Evolutionary conservation across 768 basidiomycete genomes (phyloP), one percentile per base, ranked within the genome.

Genomic region (Cystoderma amianthinum): DNA sequence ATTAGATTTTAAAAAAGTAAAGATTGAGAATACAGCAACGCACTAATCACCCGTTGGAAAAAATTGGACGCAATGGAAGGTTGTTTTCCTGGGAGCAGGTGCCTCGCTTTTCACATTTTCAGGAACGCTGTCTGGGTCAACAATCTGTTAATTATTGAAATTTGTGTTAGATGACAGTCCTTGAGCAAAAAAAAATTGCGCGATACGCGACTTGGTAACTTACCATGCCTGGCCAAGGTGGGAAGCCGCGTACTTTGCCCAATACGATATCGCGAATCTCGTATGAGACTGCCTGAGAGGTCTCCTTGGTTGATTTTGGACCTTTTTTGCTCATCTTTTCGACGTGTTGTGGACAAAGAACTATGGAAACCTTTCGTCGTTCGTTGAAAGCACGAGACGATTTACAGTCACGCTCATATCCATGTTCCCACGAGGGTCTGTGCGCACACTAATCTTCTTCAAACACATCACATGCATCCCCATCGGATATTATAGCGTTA

Each of bases 1-100:
- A 32, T 35, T 44, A 41, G 34, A 2, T 19, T 55, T 13, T 22
- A 11, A 4, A n/a, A 15, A 24, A 22, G 39, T 9, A 22, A 39
- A 39, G 19, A 39, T 42, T 36, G 32, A 39, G 38, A 41, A 33
- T 32, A n/a, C n/a, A n/a, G n/a, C n/a, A 16, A 81, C 95, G 60
- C 54, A 98, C 96, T 82, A 88, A 64, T 97, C 95, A 39, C 88
- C 93, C 20, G 76, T 76, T 3, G 96, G 93, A 76, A 96, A 98
- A 76, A 94, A 99, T 48, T 83, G 72, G 22, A 78, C 64, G 40
- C 72, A 74, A 63, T 87, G 83, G 49, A 80, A 83, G 10, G 65
- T 68, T 7, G 75, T 67, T 63, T 87, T 93, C 63, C 84, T 86
- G 52, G n/a, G n/a, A n/a, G 69, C 72, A 2, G 94, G 91, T 15